Evolutionary conservation across 768 basidiomycete species (phyloP).

Genomic region (Mycena vulgaris): DNA sequence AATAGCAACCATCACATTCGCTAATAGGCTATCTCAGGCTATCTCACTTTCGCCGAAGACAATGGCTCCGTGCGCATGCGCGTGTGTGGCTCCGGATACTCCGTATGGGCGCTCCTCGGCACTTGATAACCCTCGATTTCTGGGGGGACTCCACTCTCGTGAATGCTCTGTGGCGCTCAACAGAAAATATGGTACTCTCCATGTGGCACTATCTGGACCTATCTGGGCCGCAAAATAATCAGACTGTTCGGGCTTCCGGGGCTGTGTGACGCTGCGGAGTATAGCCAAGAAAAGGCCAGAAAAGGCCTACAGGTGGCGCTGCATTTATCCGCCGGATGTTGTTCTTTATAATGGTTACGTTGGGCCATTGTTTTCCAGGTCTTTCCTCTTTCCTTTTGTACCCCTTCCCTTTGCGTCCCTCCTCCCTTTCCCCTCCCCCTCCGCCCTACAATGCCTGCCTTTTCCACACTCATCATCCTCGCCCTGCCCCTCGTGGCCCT

Average conservation of each 20-base stretch:
- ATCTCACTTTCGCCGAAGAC: not conserved
- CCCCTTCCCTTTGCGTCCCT: constrained; percentile 10
- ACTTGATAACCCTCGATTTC: constrained; percentile 16
- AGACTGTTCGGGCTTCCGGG: not conserved
- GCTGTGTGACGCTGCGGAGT: constrained; percentile 12
- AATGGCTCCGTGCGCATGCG: not conserved
- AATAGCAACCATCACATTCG: not conserved
- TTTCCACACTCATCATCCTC: constrained; percentile 30
- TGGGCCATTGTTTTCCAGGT: constrained; percentile 34
- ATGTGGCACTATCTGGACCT: constrained; percentile 1
- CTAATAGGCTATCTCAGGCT: not conserved
- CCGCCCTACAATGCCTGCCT: constrained; percentile 28
- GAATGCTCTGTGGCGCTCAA: not conserved
- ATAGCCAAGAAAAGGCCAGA: too few species aligned
- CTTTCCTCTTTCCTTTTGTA: constrained; percentile 31
- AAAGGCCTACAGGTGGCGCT: constrained; percentile 23
- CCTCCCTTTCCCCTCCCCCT: not conserved
- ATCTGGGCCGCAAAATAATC: not conserved
- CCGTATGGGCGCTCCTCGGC: not conserved
- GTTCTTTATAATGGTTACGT: constrained; percentile 19
- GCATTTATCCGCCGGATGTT: not conserved
- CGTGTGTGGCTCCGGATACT: not conserved
- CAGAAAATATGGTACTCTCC: not conserved
- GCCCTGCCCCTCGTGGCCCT: constrained; percentile 32
- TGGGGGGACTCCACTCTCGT: constrained; percentile 11